These are phyloP conservation scores for Penicillium sp. DNA, from an alignment of 2,329 filamentous ascomycete genomes.

Conservation along the genomic window DNA sequence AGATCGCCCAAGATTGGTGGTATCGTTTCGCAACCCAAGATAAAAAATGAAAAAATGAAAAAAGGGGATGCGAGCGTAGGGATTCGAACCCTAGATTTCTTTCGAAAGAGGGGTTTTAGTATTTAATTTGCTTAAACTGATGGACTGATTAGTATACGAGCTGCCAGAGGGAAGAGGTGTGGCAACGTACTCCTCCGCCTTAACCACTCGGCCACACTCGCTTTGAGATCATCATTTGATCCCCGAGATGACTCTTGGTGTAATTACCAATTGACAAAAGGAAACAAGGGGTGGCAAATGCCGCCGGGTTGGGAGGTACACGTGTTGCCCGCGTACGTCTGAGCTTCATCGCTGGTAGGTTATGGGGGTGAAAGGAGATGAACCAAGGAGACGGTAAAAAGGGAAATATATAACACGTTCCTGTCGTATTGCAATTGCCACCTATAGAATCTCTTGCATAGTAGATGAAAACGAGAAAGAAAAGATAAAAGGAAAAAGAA, in stretches of 20 bases:
- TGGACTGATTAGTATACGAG: neutral
- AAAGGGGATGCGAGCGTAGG: neutral
- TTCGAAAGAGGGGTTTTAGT: neutral
- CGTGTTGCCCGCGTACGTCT: neutral
- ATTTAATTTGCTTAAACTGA: neutral
- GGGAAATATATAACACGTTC: constrained; percentile 8
- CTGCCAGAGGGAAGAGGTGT: neutral
- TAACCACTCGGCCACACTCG: neutral
- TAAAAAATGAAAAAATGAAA: neutral
- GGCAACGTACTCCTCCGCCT: neutral
- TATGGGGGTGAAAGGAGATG: neutral
- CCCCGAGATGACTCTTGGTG: neutral
- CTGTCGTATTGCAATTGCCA: neutral
- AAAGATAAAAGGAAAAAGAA: constrained; percentile 1
- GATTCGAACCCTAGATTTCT: neutral
- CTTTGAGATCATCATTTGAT: neutral
- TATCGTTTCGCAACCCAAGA: too few relatives aligned
- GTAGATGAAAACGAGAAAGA: neutral
- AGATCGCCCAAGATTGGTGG: too few relatives aligned
- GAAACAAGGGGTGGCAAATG: neutral
- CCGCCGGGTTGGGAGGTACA: neutral
- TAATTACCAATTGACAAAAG: neutral
- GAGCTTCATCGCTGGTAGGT: neutral
- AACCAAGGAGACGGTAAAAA: neutral
- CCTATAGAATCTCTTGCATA: neutral